Percentiles rank a stretch among this genome's conserved stretches.
phyloP scores from a whole-genome alignment of 306 rosid genomes.

The Sophora flavescens region DNA sequence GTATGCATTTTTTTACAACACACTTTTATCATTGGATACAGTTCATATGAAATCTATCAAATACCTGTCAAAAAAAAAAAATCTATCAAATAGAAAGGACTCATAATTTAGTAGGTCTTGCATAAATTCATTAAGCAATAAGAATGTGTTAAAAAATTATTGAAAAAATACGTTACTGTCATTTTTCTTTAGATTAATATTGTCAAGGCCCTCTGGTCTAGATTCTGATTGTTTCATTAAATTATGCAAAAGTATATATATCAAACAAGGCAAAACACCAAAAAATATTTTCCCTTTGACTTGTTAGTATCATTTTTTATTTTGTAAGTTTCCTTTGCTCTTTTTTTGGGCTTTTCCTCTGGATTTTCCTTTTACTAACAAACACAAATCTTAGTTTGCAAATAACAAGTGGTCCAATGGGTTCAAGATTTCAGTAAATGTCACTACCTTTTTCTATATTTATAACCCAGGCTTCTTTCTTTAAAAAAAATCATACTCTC shows the following conservation, averaged over 20 bases:
- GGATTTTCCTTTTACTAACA: constrained; percentile 32
- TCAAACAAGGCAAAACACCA: constrained; percentile 30
- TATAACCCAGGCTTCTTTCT: background rate
- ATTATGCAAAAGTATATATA: constrained; percentile 27
- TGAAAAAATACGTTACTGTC: too few relatives aligned
- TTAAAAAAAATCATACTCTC: too few relatives aligned
- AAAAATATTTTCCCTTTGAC: constrained; percentile 5
- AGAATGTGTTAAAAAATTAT: too few relatives aligned
- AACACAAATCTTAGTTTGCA: constrained; percentile 18
- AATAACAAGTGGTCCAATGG: constrained; percentile 36
- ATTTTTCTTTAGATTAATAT: background rate
- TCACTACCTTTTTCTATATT: constrained; percentile 26
- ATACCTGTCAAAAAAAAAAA: too few relatives aligned
- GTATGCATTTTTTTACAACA: too few relatives aligned
- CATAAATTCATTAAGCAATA: too few relatives aligned
- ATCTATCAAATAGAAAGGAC: too few relatives aligned
- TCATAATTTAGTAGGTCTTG: too few relatives aligned
- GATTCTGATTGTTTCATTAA: constrained; percentile 33
- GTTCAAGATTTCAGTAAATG: constrained; percentile 38
- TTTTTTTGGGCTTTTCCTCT: background rate
- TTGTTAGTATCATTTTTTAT: constrained; percentile 1
- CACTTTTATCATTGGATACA: too few relatives aligned
- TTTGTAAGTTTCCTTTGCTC: constrained; percentile 9
- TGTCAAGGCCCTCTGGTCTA: constrained; percentile 1
- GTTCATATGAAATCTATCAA: too few relatives aligned